phyloP scores from a whole-genome alignment of 805 yeast genomes.

The Saccharomycopsis lassenensis region DNA sequence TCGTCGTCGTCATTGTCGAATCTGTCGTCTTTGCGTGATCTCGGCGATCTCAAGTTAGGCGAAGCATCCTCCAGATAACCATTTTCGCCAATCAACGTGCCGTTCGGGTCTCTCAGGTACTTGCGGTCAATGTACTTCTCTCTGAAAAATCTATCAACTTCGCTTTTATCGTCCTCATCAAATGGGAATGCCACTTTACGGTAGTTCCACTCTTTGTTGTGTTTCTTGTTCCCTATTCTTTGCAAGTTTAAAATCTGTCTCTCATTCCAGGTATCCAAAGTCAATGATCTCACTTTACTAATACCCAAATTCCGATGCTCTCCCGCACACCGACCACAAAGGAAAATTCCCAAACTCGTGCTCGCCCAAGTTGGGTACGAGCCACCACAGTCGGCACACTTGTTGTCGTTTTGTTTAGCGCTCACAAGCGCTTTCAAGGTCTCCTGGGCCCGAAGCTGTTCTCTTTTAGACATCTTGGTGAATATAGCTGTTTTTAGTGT shows the following conservation, averaged over 20 bases:
- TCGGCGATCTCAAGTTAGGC: background rate
- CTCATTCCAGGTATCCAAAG: slow-evolving; percentile 58
- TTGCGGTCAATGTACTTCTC: slow-evolving; percentile 60
- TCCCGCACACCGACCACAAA: slow-evolving; percentile 81
- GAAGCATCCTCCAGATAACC: background rate
- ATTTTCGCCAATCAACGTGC: background rate
- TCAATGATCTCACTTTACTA: slow-evolving; percentile 59
- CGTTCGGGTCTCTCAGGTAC: slow-evolving; percentile 23
- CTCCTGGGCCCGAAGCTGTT: slow-evolving; percentile 35
- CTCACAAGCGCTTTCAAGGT: slow-evolving; percentile 53
- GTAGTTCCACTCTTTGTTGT: slow-evolving; percentile 57
- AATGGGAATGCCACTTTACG: slow-evolving; percentile 57
- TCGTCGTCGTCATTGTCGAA: slow-evolving; percentile 25
- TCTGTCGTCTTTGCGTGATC: too few relatives aligned
- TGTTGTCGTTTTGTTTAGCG: slow-evolving; percentile 45
- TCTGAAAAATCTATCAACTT: slow-evolving; percentile 46
- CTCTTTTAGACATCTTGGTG: slow-evolving; percentile 29
- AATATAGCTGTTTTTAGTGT: too few relatives aligned
- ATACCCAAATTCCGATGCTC: slow-evolving; percentile 60
- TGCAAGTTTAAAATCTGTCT: slow-evolving; percentile 38
- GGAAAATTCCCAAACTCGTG: slow-evolving; percentile 43
- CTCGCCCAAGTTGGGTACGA: slow-evolving; percentile 45
- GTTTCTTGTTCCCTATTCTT: slow-evolving; percentile 50
- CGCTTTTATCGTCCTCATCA: slow-evolving; percentile 61
- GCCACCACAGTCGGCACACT: slow-evolving; percentile 71